Conservation (phyloP, 768 basidiomycete genomes). For the Fibroporia radiculosa region DNA sequence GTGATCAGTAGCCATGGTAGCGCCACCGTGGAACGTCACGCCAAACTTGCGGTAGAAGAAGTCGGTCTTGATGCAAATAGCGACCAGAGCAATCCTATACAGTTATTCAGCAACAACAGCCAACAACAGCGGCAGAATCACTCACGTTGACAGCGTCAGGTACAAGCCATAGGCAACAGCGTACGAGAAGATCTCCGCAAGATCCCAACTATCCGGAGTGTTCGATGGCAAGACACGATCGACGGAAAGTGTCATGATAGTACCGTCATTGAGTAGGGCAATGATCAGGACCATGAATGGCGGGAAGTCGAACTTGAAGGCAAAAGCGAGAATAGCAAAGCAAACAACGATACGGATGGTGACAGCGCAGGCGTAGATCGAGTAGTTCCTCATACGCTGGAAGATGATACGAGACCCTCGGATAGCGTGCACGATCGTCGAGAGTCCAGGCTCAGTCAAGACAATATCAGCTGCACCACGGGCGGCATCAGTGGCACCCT, state of each 20-base stretch:
- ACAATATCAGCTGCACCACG: conserved; percentile 99
- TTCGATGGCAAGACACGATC: conserved; percentile 92
- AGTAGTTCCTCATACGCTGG: conserved; percentile 99
- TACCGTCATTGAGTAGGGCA: conserved; percentile 94
- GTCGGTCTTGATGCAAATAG: conserved; percentile 75
- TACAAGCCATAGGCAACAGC: conserved; percentile 95
- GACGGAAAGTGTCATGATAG: conserved; percentile 96
- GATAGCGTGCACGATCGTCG: conserved; percentile 98
- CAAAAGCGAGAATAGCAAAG: conserved; percentile 92
- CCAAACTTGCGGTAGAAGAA: conserved; percentile 90
- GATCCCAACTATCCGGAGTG: conserved; percentile 93
- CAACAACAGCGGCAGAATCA: conserved; percentile 11
- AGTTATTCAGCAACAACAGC: conserved; percentile 6
- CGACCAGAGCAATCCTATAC: conserved; percentile 63
- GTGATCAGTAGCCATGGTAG: conserved; percentile 26
- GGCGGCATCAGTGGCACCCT: conserved; percentile 98
- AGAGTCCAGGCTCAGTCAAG: conserved; percentile 95
- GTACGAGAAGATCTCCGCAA: conserved; percentile 93
- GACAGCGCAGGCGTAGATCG: conserved; percentile 92
- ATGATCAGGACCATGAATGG: conserved; percentile 99
- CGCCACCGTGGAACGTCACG: conserved; percentile 42
- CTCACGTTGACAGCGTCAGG: conserved; percentile 86
- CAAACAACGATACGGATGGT: conserved; percentile 99
- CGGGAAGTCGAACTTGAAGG: conserved; percentile 97
- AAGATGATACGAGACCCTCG: conserved; percentile 98